Base-by-base conservation (phyloP, 225 moss, liverwort and hornwort genomes). In the Physcomitrium patens region DNA sequence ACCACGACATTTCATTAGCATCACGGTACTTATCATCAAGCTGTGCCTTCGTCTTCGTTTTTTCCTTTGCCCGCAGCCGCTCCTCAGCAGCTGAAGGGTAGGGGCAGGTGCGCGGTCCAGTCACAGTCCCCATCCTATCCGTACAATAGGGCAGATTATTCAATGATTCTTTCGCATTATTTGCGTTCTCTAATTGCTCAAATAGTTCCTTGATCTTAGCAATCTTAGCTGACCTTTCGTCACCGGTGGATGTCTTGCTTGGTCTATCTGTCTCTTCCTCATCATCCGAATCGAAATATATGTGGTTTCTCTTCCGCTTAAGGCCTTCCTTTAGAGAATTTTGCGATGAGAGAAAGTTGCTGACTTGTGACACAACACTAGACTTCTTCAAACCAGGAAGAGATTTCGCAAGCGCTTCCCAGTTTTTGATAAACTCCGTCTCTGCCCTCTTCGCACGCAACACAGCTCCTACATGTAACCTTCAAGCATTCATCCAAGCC, bases 11-110 rank as follows among this genome's bases (percentile, higher is more conserved):
- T 60, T 83, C 86, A 76, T 90, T 89, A 50, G 79, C 82, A 69
- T 92, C 89, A 47, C 70, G 80, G 79, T 90, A 82, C 22, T 87
- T 84, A 63, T 73, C 85, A 28, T 91, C 87, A 73, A 86, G 75
- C 14, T 75, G 78, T 67, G 81, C 84, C 70, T 87, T 84, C 78
- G 80, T 69, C 60, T 91, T 74, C 54, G 78, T 81, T 79, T 87
- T 86, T 54, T 75, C 89, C 62, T 91, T 88, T 10, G 84, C 64
- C 60, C 96, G 78, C 52, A 76, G 55, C 31, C 87, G 80, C 78
- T 96, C 96, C 78, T 93, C 92, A 42, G 93, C 96, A 71, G 90
- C 90, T 70, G 93, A 96, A 58, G 93, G 93, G 68, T 93, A 96
- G 2, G 93, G 92, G 71, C 93, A 93, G 17, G 74, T 84, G 49